Evolutionary conservation across 2,329 filamentous ascomycete genomes (phyloP), one percentile per base, ranked within the genome.

Genomic region (Fusarium transvaalense): DNA sequence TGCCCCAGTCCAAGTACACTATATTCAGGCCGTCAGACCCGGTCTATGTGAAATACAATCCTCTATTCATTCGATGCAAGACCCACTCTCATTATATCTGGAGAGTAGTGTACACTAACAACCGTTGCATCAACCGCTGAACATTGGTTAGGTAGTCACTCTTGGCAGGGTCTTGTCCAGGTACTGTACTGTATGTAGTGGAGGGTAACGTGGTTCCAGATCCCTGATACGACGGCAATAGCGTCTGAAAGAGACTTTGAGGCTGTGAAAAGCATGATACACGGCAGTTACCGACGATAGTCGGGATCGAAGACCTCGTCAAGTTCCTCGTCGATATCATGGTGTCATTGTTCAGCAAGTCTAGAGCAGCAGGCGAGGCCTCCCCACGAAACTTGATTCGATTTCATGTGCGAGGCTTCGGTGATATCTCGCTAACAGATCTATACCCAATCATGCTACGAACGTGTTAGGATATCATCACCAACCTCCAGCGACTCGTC

Each of bases 361-460:
- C 25, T 37, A 8, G 12, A 15, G 2, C 7, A 21, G 17, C 35
- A 10, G 31, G 50, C 41, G 58, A 27, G 32, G 42, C 42, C 37
- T 63, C 42, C 15, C 12, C 15, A 34, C 12, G 9, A 34, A 48
- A 34, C 58, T 50, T 27, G 46, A 12, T 59, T 45, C 7, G 8
- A 12, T 21, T 10, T 13, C 21, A 25, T 9, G n/a, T 25, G 23
- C 25, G 55, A 21, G 35, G 41, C 17, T 23, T 41, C 13, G 21
- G 12, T 0, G 41, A 43, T 65, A 60, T 6, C 6, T 14, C 17
- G 0, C 17, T 64, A 65, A 65, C 60, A 35, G 4, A 5, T 0
- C 0, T 2, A 0, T 5, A 7, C 46, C 0, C 10, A 10, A 1
- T 3, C 4, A 2, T 1, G 0, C 0, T 5, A 0, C 4, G 3